Base-by-base conservation (phyloP, 768 basidiomycete genomes). In the Boletellus ananiceps region DNA sequence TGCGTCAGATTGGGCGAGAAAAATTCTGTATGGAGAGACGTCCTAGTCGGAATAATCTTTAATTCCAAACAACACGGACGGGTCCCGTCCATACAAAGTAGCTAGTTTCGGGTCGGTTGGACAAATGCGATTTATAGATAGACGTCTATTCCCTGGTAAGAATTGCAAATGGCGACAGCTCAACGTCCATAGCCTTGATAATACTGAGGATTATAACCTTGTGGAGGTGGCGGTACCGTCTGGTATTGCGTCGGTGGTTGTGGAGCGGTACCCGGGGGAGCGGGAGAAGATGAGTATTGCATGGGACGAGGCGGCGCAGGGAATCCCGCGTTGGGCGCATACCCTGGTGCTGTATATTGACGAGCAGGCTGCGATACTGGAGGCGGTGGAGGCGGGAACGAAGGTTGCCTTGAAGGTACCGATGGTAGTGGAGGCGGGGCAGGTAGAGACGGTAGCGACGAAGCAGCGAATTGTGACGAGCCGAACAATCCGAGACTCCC, bases 1-100 rank as follows among this genome's bases (percentile, higher is more conserved):
- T 6, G 73, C 71, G 27, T 67, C 68, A 39, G 74, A 71, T 6
- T 78, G 78, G 79, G 75, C 78, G 19, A 61, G 61, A 56, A 72
- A 60, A 38, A 42, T 74, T 49, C 40, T 83, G 44, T 79, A 80
- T 57, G 76, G 50, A n/a, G 40, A 33, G 31, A 25, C 35, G 13
- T 29, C 44, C 36, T 29, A 29, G 29, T 29, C 27, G 27, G 27
- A 9, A 29, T 37, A 11, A 37, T 19, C 16, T 18, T 37, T 18
- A 8, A 18, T 37, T 37, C 36, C 18, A 37, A 37, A 18, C 16
- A 37, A 8, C 36, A 19, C 35, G 8, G 8, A 8, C 35, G 15
- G 15, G n/a, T 11, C n/a, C n/a, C 5, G 15, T 16, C 6, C 18
- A 23, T 40, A 27, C 39, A 27, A 9, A 40, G 15, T 39, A 39